A percentile compares a stretch with the other conserved stretches of the same genome.
Conservation (phyloP, 2,329 filamentous ascomycete genomes). For the Akanthomyces dipterigenus region DNA sequence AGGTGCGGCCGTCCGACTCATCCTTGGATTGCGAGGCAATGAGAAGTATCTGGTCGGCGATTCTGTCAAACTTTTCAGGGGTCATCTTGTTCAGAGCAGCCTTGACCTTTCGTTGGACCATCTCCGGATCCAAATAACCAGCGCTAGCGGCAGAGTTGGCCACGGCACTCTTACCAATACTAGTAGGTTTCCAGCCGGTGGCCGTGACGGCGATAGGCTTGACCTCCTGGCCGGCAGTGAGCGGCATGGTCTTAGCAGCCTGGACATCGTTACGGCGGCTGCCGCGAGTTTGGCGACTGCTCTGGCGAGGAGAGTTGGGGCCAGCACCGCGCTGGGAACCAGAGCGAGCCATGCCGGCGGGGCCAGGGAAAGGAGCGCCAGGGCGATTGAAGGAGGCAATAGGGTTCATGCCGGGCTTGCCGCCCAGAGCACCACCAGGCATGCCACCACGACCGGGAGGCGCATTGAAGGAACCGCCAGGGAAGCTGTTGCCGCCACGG, state of each 20-base stretch:
- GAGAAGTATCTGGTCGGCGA: conserved; percentile 83
- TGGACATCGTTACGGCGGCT: conserved; percentile 67
- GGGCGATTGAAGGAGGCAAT: conserved; percentile 35
- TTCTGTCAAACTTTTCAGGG: conserved; percentile 95
- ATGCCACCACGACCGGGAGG: conserved; percentile 49
- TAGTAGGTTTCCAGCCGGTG: conserved; percentile 87
- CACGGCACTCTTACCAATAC: conserved; percentile 43
- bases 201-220: conserved; percentile 67
- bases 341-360: conserved; percentile 58
- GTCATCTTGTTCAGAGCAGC: conserved; percentile 99
- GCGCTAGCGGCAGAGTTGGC: conserved; percentile 35
- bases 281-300: conserved; percentile 54
- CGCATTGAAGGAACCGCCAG: conserved; percentile 66
- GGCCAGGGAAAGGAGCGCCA: conserved; percentile 55
- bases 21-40: conserved; percentile 95
- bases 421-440: conserved; percentile 58
- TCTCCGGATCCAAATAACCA: conserved; percentile 72
- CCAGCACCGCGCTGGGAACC: conserved; percentile 51
- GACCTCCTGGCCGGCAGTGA: conserved; percentile 75
- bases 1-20: conserved; percentile 85
- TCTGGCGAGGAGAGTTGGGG: conserved; percentile 65
- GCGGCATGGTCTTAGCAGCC: conserved; percentile 80
- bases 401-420: conserved; percentile 46
- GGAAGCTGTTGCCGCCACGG: conserved; percentile 43
- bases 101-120: conserved; percentile 99